Evolutionary conservation across 257 asterid genomes (phyloP).

Genomic region (Solanum paucissectum): DNA sequence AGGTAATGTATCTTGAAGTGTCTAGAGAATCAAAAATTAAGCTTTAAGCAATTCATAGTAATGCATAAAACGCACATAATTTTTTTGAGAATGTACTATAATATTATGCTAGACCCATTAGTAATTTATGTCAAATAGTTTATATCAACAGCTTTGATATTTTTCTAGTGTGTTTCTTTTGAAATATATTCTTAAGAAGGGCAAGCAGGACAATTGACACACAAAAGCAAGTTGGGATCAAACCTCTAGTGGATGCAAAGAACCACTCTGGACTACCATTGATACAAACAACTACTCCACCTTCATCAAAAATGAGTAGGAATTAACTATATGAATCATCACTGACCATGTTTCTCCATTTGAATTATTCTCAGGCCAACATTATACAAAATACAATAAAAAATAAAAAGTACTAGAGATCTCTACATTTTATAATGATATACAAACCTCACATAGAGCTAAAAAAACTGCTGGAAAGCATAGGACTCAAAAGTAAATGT

Average conservation of each 20-base stretch:
- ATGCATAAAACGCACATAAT: background rate
- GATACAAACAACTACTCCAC: background rate
- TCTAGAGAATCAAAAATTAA: background rate
- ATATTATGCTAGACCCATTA: background rate
- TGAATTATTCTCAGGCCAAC: background rate
- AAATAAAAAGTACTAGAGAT: background rate
- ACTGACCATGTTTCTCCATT: background rate
- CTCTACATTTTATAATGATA: background rate
- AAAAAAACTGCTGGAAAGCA: background rate
- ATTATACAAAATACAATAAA: background rate
- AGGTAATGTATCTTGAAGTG: background rate
- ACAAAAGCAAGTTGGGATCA: background rate
- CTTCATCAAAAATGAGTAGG: background rate
- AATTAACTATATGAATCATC: background rate
- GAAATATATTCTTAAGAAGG: background rate
- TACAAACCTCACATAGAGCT: background rate
- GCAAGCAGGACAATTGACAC: background rate
- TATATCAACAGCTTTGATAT: background rate
- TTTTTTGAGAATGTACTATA: background rate
- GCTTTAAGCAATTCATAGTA: background rate
- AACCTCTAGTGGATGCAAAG: background rate
- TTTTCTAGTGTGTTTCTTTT: background rate
- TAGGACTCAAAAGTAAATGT: background rate
- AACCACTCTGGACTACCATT: background rate
- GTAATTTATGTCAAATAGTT: background rate